Evolutionary conservation across 331 rosid species (phyloP).

Genomic region (Ulmus americana): DNA sequence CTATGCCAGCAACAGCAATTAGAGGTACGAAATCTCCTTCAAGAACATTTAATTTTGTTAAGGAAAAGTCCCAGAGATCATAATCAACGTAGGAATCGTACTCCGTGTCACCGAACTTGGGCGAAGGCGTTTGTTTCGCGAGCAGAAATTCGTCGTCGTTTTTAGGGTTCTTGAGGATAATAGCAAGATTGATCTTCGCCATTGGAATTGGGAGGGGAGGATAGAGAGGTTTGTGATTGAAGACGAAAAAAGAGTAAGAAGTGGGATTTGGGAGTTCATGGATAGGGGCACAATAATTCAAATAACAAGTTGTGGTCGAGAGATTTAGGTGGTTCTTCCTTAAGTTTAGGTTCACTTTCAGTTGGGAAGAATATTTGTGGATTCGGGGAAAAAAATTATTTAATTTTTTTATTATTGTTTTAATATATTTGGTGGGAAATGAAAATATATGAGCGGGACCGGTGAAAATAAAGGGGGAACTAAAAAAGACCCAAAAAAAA

Average conservation of each 20-base stretch:
- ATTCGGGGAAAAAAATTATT: too few relatives aligned
- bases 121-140: conserved; percentile 53
- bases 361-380: too few relatives aligned
- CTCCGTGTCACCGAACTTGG: conserved; percentile 52
- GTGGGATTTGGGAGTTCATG: background rate
- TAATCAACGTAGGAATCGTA: conserved; percentile 81
- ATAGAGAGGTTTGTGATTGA: background rate
- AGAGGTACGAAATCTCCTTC: conserved; percentile 24
- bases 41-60: conserved; percentile 37
- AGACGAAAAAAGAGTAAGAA: background rate
- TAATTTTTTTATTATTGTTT: too few relatives aligned
- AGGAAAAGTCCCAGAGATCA: conserved; percentile 85
- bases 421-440: too few relatives aligned
- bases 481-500: too few relatives aligned
- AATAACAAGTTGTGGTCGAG: too few relatives aligned
- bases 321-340: too few relatives aligned
- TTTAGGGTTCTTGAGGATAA: conserved; percentile 38
- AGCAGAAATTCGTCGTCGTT: conserved; percentile 48
- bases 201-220: conserved; percentile 13
- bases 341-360: too few relatives aligned
- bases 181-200: conserved; percentile 48
- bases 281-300: background rate
- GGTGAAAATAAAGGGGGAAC: too few relatives aligned
- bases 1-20: conserved; percentile 24
- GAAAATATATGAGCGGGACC: too few relatives aligned